phyloP scores from a whole-genome alignment of 1,284 basidiomycete genomes.

The Ceratobasidium theobromae region DNA sequence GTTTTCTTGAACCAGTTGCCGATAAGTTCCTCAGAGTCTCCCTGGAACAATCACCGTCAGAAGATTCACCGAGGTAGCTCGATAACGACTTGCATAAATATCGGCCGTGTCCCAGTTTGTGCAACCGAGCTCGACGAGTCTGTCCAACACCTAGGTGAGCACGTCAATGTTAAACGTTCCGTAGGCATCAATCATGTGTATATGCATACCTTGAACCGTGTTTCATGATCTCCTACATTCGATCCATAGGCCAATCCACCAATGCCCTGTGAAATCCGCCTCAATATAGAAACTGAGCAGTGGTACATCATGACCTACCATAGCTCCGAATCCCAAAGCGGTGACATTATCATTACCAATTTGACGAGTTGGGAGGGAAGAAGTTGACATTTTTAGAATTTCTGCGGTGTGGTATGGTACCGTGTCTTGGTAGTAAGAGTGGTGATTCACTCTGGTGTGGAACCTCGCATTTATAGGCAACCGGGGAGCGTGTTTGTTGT shows the following conservation, averaged over 20 bases:
- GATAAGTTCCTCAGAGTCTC: conserved; percentile 31
- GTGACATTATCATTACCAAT: conserved; percentile 12
- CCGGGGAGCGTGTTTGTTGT: too few relatives aligned
- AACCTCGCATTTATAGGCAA: too few relatives aligned
- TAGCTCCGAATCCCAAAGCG: conserved; percentile 31
- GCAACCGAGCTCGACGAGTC: conserved; percentile 18
- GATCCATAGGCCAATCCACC: conserved; percentile 8
- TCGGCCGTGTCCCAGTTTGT: conserved; percentile 29
- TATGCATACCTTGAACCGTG: conserved; percentile 6
- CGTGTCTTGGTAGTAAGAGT: too few relatives aligned
- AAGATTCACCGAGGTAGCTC: not conserved
- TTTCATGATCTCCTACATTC: conserved; percentile 4
- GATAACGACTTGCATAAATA: not conserved
- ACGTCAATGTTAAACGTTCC: not conserved
- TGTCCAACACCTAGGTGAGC: conserved; percentile 13
- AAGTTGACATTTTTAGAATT: too few relatives aligned
- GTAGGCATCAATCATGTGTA: not conserved
- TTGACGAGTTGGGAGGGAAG: conserved; percentile 19
- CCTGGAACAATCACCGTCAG: not conserved
- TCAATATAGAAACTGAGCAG: not conserved
- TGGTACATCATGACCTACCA: not conserved
- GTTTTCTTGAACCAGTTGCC: conserved; percentile 33
- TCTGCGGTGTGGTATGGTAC: too few relatives aligned
- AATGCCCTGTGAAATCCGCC: not conserved
- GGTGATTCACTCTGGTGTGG: too few relatives aligned